Percentiles rank a stretch among this genome's conserved stretches.
Conservation (phyloP, 208 protist genomes). For the Trypanosoma conorhini region DNA sequence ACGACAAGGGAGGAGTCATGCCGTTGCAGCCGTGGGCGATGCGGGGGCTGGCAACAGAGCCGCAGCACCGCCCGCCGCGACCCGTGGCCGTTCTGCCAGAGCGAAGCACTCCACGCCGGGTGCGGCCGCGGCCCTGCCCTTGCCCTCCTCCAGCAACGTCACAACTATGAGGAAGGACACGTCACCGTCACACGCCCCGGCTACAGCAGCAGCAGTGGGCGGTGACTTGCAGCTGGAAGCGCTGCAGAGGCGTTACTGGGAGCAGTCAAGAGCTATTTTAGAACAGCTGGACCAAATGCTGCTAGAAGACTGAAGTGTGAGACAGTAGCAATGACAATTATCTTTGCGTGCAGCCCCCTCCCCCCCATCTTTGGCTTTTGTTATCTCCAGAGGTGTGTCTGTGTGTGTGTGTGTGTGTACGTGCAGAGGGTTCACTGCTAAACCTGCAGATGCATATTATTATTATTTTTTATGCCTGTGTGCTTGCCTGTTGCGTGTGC, state of each 20-base stretch:
- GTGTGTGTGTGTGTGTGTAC: too few relatives aligned
- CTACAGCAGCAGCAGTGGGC: not conserved
- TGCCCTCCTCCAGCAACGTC: not conserved
- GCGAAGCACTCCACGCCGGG: not conserved
- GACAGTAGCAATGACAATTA: not conserved
- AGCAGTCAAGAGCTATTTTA: conserved; percentile 42
- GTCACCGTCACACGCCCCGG: not conserved
- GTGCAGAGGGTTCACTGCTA: too few relatives aligned
- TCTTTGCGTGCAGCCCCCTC: not conserved
- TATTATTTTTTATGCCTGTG: too few relatives aligned
- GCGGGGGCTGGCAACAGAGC: not conserved
- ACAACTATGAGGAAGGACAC: not conserved
- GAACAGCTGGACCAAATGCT: conserved; percentile 49
- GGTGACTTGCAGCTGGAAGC: conserved; percentile 8
- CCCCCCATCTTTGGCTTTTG: not conserved
- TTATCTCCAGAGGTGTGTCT: not conserved
- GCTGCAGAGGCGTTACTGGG: conserved; percentile 39
- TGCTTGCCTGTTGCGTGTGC: too few relatives aligned
- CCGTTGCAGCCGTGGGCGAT: not conserved
- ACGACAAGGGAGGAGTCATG: not conserved
- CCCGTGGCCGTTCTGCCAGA: not conserved
- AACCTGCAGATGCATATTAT: too few relatives aligned
- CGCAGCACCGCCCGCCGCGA: not conserved
- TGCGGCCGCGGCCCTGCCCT: not conserved
- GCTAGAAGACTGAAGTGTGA: conserved; percentile 8